Evolutionary conservation across 208 protist genomes (phyloP).

Genomic region (Tritrichomonas foetus): DNA sequence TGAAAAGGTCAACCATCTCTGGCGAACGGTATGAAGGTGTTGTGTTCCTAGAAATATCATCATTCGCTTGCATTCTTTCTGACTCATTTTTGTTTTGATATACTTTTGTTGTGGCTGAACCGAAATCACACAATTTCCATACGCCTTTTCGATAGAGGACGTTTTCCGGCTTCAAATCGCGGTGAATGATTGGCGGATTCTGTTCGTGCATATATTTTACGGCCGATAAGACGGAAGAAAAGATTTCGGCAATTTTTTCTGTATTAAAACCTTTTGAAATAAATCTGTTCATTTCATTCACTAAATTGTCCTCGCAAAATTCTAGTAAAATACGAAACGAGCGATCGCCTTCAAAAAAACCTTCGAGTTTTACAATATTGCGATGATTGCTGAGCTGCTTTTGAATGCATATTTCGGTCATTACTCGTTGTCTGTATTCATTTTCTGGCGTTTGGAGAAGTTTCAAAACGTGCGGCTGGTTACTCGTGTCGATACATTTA

Average conservation of each 20-base stretch:
- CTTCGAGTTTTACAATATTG: background rate
- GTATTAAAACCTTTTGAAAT: background rate
- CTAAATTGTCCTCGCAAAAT: background rate
- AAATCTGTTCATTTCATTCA: background rate
- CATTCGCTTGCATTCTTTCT: background rate
- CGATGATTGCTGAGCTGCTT: background rate
- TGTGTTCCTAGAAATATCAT: background rate
- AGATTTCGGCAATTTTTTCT: slow-evolving; percentile 8
- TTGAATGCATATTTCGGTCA: background rate
- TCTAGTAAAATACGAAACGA: background rate
- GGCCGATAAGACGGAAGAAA: background rate
- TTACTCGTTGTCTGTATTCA: background rate
- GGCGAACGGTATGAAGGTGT: background rate
- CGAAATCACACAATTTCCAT: slow-evolving; percentile 14
- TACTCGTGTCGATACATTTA: background rate
- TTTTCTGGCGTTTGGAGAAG: background rate
- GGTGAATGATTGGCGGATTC: background rate
- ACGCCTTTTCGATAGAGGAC: background rate
- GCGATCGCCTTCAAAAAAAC: background rate
- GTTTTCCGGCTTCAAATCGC: slow-evolving; percentile 33
- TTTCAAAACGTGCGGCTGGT: background rate
- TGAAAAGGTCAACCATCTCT: background rate
- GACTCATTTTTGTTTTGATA: background rate
- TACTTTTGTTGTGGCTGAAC: background rate
- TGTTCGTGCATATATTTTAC: background rate